These are phyloP conservation scores for Mollisia scopiformis DNA, from an alignment of 2,329 filamentous ascomycete genomes.

Conservation along the genomic window DNA sequence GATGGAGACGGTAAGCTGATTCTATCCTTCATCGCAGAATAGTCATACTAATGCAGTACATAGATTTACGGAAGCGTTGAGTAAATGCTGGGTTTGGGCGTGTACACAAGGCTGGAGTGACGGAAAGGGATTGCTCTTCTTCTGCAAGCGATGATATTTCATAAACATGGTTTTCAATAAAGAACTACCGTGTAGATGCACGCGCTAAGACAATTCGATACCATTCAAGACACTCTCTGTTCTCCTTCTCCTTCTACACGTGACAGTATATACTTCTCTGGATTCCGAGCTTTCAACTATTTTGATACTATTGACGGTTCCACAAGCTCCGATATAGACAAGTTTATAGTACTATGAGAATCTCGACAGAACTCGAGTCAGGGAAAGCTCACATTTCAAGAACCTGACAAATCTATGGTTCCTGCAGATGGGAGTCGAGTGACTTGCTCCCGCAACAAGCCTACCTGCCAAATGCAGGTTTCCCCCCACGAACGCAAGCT, in stretches of 20 bases:
- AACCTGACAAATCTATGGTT: too few species aligned
- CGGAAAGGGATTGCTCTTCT: slow-evolving; percentile 24
- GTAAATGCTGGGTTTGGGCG: slow-evolving; percentile 15
- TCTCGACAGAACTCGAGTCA: too few species aligned
- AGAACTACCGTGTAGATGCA: slow-evolving; percentile 27
- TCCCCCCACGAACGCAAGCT: background rate
- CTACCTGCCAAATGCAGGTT: background rate
- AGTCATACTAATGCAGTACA: slow-evolving; percentile 19
- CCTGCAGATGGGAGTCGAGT: background rate
- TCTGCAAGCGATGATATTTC: slow-evolving; percentile 29
- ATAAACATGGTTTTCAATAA: slow-evolving; percentile 17
- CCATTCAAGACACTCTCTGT: slow-evolving; percentile 8
- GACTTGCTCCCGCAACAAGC: background rate
- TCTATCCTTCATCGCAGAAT: background rate
- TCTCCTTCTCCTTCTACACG: background rate
- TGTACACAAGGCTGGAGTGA: slow-evolving; percentile 27
- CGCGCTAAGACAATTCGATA: slow-evolving; percentile 27
- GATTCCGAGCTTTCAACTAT: background rate
- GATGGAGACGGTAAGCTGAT: slow-evolving; percentile 39
- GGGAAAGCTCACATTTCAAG: too few species aligned
- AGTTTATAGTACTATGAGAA: too few species aligned
- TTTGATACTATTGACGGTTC: background rate
- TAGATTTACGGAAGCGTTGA: slow-evolving; percentile 37
- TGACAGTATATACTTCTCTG: background rate
- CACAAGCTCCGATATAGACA: background rate